Percentiles rank a stretch among this genome's conserved stretches.
phyloP scores from a whole-genome alignment of 2,329 filamentous ascomycete species.

The Claviceps sorghi region DNA sequence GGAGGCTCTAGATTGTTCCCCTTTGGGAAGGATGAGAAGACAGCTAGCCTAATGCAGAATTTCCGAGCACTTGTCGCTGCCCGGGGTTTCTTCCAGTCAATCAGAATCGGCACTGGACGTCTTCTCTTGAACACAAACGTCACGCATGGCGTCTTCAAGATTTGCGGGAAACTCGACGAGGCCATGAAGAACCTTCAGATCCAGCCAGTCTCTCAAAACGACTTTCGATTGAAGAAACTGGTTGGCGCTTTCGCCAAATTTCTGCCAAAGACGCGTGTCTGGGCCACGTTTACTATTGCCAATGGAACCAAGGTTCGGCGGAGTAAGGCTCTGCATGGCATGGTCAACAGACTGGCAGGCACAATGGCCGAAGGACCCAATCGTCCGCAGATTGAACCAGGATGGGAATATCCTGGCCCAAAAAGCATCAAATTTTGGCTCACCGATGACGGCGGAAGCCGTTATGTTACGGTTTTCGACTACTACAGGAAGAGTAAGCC shows the following conservation, averaged over 20 bases:
- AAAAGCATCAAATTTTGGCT: slow-evolving; percentile 19
- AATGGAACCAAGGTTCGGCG: slow-evolving; percentile 17
- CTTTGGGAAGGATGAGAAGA: slow-evolving; percentile 17
- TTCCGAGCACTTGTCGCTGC: slow-evolving; percentile 24
- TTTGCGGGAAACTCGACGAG: slow-evolving; percentile 19
- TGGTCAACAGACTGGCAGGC: slow-evolving; percentile 13
- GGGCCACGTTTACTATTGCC: slow-evolving; percentile 17
- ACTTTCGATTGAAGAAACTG: slow-evolving; percentile 14
- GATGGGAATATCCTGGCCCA: slow-evolving; percentile 19
- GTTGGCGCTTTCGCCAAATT: slow-evolving; percentile 16
- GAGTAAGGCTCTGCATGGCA: slow-evolving; percentile 15
- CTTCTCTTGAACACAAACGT: slow-evolving; percentile 42
- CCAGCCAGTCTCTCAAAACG: slow-evolving; percentile 3
- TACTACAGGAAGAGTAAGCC: slow-evolving; percentile 30
- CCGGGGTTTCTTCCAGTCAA: slow-evolving; percentile 42
- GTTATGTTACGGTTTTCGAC: slow-evolving; percentile 25
- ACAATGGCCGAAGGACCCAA: slow-evolving; percentile 8
- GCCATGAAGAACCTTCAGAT: slow-evolving; percentile 18
- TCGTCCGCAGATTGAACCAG: slow-evolving; percentile 11
- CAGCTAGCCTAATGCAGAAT: slow-evolving; percentile 13
- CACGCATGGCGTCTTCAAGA: slow-evolving; percentile 37
- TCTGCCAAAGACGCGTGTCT: slow-evolving; percentile 24
- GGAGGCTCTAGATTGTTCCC: slow-evolving; percentile 37
- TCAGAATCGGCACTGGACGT: slow-evolving; percentile 37
- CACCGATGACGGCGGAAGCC: slow-evolving; percentile 11